A percentile compares a stretch with the other conserved stretches of the same genome.
Evolutionary conservation across 2,329 filamentous ascomycete species (phyloP).

Genomic region (Xylariaceae sp.): DNA sequence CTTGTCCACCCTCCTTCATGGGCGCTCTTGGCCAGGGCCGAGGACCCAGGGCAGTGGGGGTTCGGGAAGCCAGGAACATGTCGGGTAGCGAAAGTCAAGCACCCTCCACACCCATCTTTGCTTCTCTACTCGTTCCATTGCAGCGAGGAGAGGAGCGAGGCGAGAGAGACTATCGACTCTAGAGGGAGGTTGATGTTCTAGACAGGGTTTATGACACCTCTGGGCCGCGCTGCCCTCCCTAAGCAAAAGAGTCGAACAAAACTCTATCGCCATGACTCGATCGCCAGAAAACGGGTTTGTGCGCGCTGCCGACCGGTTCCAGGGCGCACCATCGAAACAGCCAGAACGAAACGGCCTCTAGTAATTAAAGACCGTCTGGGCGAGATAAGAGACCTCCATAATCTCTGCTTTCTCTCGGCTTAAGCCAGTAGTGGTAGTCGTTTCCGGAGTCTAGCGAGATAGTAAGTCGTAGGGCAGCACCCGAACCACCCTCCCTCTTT

Average conservation of each 20-base stretch:
- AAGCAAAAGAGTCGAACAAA: background rate
- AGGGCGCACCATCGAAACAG: background rate
- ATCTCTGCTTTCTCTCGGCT: background rate
- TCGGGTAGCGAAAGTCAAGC: background rate
- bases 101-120: background rate
- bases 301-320: background rate
- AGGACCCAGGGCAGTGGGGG: no score
- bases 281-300: background rate
- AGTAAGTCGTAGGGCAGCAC: background rate
- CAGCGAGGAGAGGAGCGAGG: no score
- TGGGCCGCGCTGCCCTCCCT: background rate
- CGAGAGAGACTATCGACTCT: no score
- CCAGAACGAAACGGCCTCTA: background rate
- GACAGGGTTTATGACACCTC: constrained; percentile 1
- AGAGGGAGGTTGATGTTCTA: background rate
- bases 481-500: background rate
- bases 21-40: no score
- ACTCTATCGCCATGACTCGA: constrained; percentile 2
- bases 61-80: background rate
- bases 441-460: no score
- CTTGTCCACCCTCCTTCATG: no score
- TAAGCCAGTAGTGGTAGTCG: no score
- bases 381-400: background rate
- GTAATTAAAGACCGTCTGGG: background rate
- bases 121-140: background rate